These are phyloP conservation scores for Casaregolazyma lundiana DNA, from an alignment of 1,139 yeast genomes.

Conservation along the genomic window DNA sequence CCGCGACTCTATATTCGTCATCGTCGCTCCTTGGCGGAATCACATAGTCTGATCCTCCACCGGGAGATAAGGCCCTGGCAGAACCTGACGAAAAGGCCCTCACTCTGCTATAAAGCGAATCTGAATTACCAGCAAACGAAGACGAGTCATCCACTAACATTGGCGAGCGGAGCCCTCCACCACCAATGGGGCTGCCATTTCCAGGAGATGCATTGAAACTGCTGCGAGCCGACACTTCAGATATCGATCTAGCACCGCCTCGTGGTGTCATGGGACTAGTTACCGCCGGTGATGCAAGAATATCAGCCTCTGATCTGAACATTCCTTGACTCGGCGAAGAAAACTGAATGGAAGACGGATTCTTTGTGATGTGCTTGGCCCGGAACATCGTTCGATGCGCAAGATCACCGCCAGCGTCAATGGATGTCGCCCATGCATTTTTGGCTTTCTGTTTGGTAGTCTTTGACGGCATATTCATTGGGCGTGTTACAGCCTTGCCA, in stretches of 20 bases:
- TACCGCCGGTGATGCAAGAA: slow-evolving; percentile 14
- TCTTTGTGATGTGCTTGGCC: slow-evolving; percentile 21
- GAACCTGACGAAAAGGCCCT: slow-evolving; percentile 26
- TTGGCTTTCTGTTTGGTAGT: slow-evolving; percentile 21
- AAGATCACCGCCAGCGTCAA: slow-evolving; percentile 17
- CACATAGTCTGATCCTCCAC: slow-evolving; percentile 13
- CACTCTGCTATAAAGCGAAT: slow-evolving; percentile 17
- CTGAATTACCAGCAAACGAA: slow-evolving; percentile 2
- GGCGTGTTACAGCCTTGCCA: slow-evolving; percentile 29
- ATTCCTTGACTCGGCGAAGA: slow-evolving; percentile 27
- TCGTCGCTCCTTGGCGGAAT: slow-evolving; percentile 19
- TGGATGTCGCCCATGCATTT: slow-evolving; percentile 19
- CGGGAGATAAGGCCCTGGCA: slow-evolving; percentile 24
- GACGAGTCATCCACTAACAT: not conserved
- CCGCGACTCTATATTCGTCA: slow-evolving; percentile 33
- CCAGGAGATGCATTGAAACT: slow-evolving; percentile 10
- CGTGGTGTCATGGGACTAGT: slow-evolving; percentile 5
- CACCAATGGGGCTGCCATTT: not conserved
- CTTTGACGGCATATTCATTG: slow-evolving; percentile 26
- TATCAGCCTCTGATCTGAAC: slow-evolving; percentile 27
- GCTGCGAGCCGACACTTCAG: slow-evolving; percentile 1
- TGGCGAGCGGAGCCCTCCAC: slow-evolving; percentile 3
- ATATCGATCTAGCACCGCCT: not conserved
- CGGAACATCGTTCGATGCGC: slow-evolving; percentile 17
- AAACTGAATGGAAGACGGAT: slow-evolving; percentile 19